Evolutionary conservation across 164 flowering plant species (phyloP).

Genomic region (Liriodendron chinense): DNA sequence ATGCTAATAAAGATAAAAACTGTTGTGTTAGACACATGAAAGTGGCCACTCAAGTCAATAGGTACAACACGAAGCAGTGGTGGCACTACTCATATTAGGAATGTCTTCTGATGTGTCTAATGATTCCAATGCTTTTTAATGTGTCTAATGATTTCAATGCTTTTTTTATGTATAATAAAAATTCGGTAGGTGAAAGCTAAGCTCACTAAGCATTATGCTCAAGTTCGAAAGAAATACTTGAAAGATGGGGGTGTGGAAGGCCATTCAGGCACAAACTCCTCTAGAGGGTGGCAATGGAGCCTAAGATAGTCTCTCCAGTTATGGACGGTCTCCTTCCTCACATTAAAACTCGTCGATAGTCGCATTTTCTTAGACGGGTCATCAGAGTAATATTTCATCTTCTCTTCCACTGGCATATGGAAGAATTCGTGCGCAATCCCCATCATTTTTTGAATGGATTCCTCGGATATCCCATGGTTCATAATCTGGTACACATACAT

Average conservation of each 20-base stretch:
- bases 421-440: conserved; percentile 51
- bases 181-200: background rate
- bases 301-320: conserved; percentile 87
- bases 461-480: conserved; percentile 56
- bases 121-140: too few relatives aligned
- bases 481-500: conserved; percentile 37
- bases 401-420: conserved; percentile 66
- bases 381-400: conserved; percentile 50
- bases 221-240: conserved; percentile 38
- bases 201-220: background rate
- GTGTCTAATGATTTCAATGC: too few relatives aligned
- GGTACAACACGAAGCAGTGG: too few relatives aligned
- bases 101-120: too few relatives aligned
- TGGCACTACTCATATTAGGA: too few relatives aligned
- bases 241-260: conserved; percentile 62
- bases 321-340: conserved; percentile 60
- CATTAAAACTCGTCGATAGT: conserved; percentile 71
- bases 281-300: conserved; percentile 71
- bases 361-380: conserved; percentile 57
- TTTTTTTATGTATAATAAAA: too few relatives aligned
- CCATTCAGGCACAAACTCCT: conserved; percentile 59
- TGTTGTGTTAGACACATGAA: too few relatives aligned
- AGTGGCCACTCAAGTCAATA: too few relatives aligned
- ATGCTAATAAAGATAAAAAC: too few relatives aligned
- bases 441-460: conserved; percentile 40